Percentiles rank a stretch among this genome's conserved stretches.
Evolutionary conservation across 257 asterid species (phyloP).

Genomic region (Gentiana dahurica): DNA sequence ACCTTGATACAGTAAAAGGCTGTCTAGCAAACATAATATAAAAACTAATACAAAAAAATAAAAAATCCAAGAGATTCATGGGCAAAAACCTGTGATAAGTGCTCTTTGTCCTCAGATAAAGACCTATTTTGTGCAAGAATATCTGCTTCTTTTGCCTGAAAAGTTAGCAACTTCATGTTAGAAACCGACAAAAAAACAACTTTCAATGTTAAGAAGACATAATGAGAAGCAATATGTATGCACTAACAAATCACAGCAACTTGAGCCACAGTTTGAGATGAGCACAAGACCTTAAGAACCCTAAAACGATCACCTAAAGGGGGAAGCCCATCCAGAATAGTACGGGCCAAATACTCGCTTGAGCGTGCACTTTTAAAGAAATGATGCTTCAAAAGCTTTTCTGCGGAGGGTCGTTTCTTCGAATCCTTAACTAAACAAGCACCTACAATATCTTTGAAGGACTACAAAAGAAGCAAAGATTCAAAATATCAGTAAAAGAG

Average conservation of each 20-base stretch:
- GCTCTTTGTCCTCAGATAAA: slow-evolving; percentile 81
- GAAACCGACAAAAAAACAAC: background rate
- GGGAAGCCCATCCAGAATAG: slow-evolving; percentile 61
- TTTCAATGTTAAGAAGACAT: too few relatives aligned
- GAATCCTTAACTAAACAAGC: slow-evolving; percentile 99
- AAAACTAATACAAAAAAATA: too few relatives aligned
- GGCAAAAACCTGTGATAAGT: slow-evolving; percentile 65
- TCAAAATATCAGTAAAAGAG: slow-evolving; percentile 20
- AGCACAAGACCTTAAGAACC: slow-evolving; percentile 84
- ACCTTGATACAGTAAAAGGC: too few relatives aligned
- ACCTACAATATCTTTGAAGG: slow-evolving; percentile 90
- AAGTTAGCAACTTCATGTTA: slow-evolving; percentile 14
- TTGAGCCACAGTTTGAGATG: slow-evolving; percentile 23
- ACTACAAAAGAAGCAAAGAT: slow-evolving; percentile 35
- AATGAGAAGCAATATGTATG: background rate
- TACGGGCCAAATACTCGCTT: slow-evolving; percentile 55
- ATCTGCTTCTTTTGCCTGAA: slow-evolving; percentile 93
- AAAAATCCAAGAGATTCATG: too few relatives aligned
- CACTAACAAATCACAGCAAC: slow-evolving; percentile 10
- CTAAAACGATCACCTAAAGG: slow-evolving; percentile 97
- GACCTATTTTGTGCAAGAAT: slow-evolving; percentile 67
- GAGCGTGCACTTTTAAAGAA: slow-evolving; percentile 76
- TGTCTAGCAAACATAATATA: too few relatives aligned
- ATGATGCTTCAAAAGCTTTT: slow-evolving; percentile 93
- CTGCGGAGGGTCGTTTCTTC: slow-evolving; percentile 91